Evolutionary conservation across 2,329 filamentous ascomycete species (phyloP).

Genomic region (Anthostomella pinea): DNA sequence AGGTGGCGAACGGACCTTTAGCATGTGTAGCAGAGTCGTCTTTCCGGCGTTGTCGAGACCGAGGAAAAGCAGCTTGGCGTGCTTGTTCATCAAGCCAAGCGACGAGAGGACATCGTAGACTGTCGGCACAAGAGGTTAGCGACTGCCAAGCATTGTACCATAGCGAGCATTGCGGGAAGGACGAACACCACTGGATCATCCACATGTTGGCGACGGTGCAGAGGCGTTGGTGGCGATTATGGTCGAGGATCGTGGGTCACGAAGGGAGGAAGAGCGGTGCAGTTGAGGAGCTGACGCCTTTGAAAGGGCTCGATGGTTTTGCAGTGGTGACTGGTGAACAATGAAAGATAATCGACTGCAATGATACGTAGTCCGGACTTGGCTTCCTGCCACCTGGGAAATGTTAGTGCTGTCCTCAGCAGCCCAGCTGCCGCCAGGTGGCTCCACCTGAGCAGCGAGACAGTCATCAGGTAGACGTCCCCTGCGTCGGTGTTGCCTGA

Average conservation of each 20-base stretch:
- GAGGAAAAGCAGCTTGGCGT: conserved; percentile 91
- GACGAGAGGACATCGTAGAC: conserved; percentile 89
- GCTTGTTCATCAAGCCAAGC: conserved; percentile 89
- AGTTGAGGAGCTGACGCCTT: conserved; percentile 5
- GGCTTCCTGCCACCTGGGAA: conserved; percentile 17
- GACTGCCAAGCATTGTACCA: conserved; percentile 11
- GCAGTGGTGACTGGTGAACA: conserved; percentile 15
- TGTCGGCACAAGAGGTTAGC: conserved; percentile 37
- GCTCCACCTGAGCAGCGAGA: neutral
- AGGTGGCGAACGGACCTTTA: conserved; percentile 65
- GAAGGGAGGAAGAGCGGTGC: conserved; percentile 5
- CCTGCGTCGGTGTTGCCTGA: too few relatives aligned
- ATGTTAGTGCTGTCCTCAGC: conserved; percentile 8
- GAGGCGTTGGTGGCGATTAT: too few relatives aligned
- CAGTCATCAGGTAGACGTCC: neutral
- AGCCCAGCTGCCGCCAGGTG: neutral
- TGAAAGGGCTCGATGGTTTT: conserved; percentile 13
- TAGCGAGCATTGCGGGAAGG: conserved; percentile 9
- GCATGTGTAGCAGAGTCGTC: conserved; percentile 90
- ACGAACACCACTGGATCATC: conserved; percentile 94
- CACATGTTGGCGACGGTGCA: conserved; percentile 64
- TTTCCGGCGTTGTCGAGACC: conserved; percentile 94
- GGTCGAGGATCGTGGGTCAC: conserved; percentile 9
- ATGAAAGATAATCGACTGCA: conserved; percentile 11
- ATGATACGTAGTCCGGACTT: conserved; percentile 17